Evolutionary conservation across 352 stramenopile genomes (phyloP), one percentile per base, ranked within the genome.

Genomic region (Phytophthora fragariaefolia): DNA sequence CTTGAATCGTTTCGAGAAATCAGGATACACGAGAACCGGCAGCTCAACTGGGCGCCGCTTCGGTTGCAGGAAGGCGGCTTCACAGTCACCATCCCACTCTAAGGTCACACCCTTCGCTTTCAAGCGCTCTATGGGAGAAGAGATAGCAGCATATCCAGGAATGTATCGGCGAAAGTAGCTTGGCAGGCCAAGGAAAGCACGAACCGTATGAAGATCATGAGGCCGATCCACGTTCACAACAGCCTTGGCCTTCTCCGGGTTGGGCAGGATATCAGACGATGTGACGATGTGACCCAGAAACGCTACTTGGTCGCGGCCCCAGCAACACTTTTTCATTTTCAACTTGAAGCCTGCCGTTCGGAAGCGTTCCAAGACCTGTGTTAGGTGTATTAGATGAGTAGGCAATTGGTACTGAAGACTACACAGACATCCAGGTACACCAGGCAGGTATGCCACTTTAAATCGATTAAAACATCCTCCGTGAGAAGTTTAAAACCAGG

Each of bases 251-350:
- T 63, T 63, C 55, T 56, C 43, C 1, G 56, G 30, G 22, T 63
- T 63, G 1, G 56, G 56, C 4, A 63, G 5, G 1, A 55, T 49
- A 0, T 27, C 42, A 3, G 40, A 26, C 4, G 55, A 42, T 12
- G 42, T 53, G 0, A 62, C 43, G 9, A 62, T 63, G 20, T 54
- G 55, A 0, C 56, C 56, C 4, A 56, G 13, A 30, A 63, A 63
- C 2, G 56, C 45, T 4, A 63, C 56, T 22, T 54, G 56, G 5
- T 24, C 38, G 4, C 45, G 13, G 3, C 30, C 43, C 56, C 40
- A 61, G 20, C 49, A 30, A 18, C 56, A 55, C 42, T 55, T 63
- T 22, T 56, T 63, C 28, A 56, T 63, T 7, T 63, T 48, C 2
- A 63, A 9, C 10, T 63, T 63, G 17, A 55, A 56, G 0, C 42